Base-by-base conservation (phyloP, 2,329 filamentous ascomycete species). In the Diaporthe australafricana region DNA sequence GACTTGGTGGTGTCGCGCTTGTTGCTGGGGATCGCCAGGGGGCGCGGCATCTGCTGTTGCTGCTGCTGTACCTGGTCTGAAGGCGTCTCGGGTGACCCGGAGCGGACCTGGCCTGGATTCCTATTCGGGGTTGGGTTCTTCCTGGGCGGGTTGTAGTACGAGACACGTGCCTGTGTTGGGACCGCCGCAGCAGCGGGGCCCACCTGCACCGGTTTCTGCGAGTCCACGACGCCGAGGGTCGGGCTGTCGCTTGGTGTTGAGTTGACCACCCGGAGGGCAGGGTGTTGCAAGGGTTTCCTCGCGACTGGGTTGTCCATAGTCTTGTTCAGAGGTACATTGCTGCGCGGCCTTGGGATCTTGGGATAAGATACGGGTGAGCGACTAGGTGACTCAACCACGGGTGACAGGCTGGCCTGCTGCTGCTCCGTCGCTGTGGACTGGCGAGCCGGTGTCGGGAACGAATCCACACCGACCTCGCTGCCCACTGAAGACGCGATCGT, bases 331-430 rank as follows among this genome's bases (percentile, higher is more conserved):
- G 47, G n/a, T 5, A 11, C 48, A 32, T 40, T 50, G 50, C 70
- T 74, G 48, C 67, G 72, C 47, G 70, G 40, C n/a, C 63, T 56
- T 17, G 72, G 70, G 35, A 73, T 72, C 30, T 68, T 65, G 47
- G 80, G 78, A 53, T 81, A 80, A 12, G 69, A 76, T 32, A 80
- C 80, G 17, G 80, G 80, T 42, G 82, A 80, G 20, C 78, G 78
- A 27, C 80, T 70, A 3, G 85, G 86, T 0, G 85, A 87, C 75
- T 89, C 87, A 16, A 79, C 80, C 7, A 89, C 86, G 1, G 87
- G 87, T 0, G 87, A 87, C 5, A 88, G 80, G 55, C 80, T 82
- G 70, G 73, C 77, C 67, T 72, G 78, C 40, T 72, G 78, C 40
- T 78, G 50, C 12, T 68, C 66, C 5, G 60, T 32, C 3, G 32